Evolutionary conservation across 2,329 filamentous ascomycete genomes (phyloP), one percentile per base, ranked within the genome.

Genomic region (Pseudohalonectria lignicola): DNA sequence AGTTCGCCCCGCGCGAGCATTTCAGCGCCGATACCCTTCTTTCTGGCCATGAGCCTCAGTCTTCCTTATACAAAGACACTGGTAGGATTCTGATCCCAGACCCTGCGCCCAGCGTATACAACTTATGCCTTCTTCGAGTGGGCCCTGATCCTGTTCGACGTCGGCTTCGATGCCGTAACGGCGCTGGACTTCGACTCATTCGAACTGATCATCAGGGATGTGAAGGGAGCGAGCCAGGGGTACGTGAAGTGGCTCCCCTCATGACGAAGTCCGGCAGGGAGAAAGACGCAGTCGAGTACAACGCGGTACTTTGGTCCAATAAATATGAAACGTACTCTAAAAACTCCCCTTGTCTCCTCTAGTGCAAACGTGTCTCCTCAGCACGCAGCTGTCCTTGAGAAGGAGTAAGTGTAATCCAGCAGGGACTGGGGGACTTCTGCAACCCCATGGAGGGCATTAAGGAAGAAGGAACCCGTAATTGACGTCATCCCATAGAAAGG

Each of bases 71-170:
- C n/a, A n/a, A n/a, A n/a, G n/a, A n/a, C n/a, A n/a, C n/a, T n/a
- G n/a, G n/a, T n/a, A n/a, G n/a, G n/a, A n/a, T n/a, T n/a, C n/a
- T n/a, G n/a, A n/a, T n/a, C n/a, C n/a, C n/a, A n/a, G n/a, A n/a
- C n/a, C n/a, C n/a, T n/a, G n/a, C n/a, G n/a, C n/a, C n/a, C 51
- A 96, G 92, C 92, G 23, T 98, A 98, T 62, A 98, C 92, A 1
- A 94, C 73, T 37, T 98, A 98, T 60, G 82, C 92, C 45, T 95
- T 98, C 63, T 95, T 96, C 61, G 92, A 98, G 61, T 98, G 92
- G 92, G 70, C 87, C 17, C 70, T 98, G 44, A 87, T 98, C 54
- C 67, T 98, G 48, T 86, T 94, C 57, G 92, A 98, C 59, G 87
- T 98, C 41, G 90, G 76, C 21, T 98, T 98, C 63, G 92, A 98